Conservation (phyloP, 179 eudicot species). For the Gypsophila paniculata region DNA sequence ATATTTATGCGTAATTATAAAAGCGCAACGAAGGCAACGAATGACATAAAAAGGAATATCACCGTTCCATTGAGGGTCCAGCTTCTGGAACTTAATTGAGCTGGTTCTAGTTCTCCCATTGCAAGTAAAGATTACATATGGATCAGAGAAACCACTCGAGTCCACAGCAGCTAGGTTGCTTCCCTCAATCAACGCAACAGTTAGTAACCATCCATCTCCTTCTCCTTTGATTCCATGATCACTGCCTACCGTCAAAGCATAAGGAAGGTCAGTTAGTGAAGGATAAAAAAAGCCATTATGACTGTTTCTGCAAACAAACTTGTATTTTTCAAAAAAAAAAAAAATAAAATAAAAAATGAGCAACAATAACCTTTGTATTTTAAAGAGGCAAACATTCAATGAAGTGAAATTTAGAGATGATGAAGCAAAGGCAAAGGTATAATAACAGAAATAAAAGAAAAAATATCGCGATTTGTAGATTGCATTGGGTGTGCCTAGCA, state of each 20-base stretch:
- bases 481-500: neutral
- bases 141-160: constrained; percentile 80
- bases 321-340: no score
- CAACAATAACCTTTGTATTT: no score
- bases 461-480: neutral
- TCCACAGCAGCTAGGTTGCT: constrained; percentile 86
- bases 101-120: constrained; percentile 87
- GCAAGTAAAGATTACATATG: constrained; percentile 89
- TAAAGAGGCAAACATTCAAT: no score
- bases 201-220: constrained; percentile 97
- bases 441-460: neutral
- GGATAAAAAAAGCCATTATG: no score
- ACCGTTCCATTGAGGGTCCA: constrained; percentile 94
- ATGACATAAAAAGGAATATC: constrained; percentile 22
- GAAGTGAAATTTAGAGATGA: neutral
- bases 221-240: constrained; percentile 92
- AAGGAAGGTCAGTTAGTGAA: neutral
- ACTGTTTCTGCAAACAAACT: neutral
- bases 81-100: constrained; percentile 89
- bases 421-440: neutral
- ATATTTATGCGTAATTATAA: neutral
- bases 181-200: constrained; percentile 95
- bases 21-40: constrained; percentile 5
- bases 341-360: no score
- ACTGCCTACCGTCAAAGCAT: constrained; percentile 39